Conservation (phyloP, 2,329 filamentous ascomycete species). For the Remersonia thermophila region DNA sequence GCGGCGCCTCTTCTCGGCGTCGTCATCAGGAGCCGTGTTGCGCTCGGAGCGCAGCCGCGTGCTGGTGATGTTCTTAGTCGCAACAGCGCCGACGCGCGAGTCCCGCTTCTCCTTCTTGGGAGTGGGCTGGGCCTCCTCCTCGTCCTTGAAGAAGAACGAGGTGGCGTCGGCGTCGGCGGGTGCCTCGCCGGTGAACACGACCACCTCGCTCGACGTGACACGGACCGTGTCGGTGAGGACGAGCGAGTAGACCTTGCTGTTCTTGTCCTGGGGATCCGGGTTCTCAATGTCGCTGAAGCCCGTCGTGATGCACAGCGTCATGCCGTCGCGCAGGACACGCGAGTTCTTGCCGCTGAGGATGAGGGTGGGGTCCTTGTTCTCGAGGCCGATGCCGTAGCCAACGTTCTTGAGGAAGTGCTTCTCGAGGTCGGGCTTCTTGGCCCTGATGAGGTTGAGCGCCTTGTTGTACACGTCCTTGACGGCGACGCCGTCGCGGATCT, state of each 20-base stretch:
- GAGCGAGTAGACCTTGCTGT: slow-evolving; percentile 77
- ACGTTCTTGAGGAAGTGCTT: slow-evolving; percentile 91
- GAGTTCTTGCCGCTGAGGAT: slow-evolving; percentile 78
- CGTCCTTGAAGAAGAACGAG: slow-evolving; percentile 98
- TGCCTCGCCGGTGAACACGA: slow-evolving; percentile 88
- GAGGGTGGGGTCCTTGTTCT: slow-evolving; percentile 74
- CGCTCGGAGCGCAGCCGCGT: slow-evolving; percentile 86
- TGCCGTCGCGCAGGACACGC: slow-evolving; percentile 79
- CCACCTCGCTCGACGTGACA: slow-evolving; percentile 63
- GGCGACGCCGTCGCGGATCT: slow-evolving; percentile 72
- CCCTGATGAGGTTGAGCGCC: slow-evolving; percentile 64
- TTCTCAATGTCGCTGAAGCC: slow-evolving; percentile 86
- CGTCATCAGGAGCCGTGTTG: slow-evolving; percentile 76
- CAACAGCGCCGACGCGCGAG: slow-evolving; percentile 69
- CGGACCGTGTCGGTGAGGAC: slow-evolving; percentile 88
- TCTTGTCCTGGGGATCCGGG: slow-evolving; percentile 75
- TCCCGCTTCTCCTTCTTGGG: slow-evolving; percentile 90
- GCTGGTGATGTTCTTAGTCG: slow-evolving; percentile 89
- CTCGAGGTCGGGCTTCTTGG: slow-evolving; percentile 90
- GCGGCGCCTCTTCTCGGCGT: slow-evolving; percentile 72
- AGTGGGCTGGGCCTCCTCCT: slow-evolving; percentile 72
- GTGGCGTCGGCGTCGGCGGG: slow-evolving; percentile 85
- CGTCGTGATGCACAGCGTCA: slow-evolving; percentile 87
- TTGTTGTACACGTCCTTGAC: slow-evolving; percentile 90
- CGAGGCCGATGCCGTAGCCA: slow-evolving; percentile 84